Conservation (phyloP, 2,329 filamentous ascomycete species). For the Uncinocarpus reesii region DNA sequence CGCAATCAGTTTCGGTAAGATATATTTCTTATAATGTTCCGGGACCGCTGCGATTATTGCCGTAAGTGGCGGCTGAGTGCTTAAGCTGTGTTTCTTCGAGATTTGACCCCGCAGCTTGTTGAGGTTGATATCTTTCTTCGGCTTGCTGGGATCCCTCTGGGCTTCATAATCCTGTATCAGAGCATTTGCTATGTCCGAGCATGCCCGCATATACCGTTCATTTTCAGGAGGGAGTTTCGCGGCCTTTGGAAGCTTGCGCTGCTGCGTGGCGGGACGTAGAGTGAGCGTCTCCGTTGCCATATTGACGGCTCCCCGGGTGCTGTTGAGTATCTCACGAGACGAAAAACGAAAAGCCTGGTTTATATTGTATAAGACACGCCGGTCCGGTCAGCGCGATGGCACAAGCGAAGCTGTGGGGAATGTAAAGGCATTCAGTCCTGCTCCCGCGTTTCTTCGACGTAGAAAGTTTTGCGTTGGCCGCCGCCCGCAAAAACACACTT, state of each 20-base stretch:
- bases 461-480: too few species aligned
- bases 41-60: constrained; percentile 97
- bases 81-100: constrained; percentile 83
- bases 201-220: constrained; percentile 86
- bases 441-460: too few species aligned
- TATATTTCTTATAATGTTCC: constrained; percentile 99
- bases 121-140: constrained; percentile 80
- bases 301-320: not conserved
- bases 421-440: too few species aligned
- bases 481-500: constrained; percentile 10
- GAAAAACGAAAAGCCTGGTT: not conserved
- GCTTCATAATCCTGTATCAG: constrained; percentile 91
- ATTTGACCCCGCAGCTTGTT: constrained; percentile 79
- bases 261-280: constrained; percentile 44
- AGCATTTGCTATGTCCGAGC: constrained; percentile 86
- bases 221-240: constrained; percentile 75
- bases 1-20: constrained; percentile 87
- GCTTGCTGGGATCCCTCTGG: constrained; percentile 59
- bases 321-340: not conserved
- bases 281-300: constrained; percentile 57
- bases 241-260: constrained; percentile 53
- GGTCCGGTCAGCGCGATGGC: not conserved
- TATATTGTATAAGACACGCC: not conserved
- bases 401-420: not conserved
- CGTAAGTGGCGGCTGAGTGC: constrained; percentile 79